Percentiles rank a stretch among this genome's conserved stretches.
These are phyloP conservation scores for Candida nitratophila DNA, from an alignment of 805 yeast genomes.

Conservation along the genomic window DNA sequence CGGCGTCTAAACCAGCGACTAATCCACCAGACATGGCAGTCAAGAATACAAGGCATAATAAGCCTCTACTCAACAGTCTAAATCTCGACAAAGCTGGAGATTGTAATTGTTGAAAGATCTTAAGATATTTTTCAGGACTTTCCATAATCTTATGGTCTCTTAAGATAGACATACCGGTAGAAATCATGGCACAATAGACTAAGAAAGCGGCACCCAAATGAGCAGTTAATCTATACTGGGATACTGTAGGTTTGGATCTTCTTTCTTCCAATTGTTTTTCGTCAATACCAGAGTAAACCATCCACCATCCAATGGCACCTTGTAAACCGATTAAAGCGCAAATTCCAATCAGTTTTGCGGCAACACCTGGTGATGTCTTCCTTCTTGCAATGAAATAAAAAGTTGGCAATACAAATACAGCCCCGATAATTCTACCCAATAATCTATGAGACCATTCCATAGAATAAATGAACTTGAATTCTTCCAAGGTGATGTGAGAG, in stretches of 20 bases:
- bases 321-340: slow-evolving; percentile 81
- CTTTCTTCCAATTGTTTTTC: slow-evolving; percentile 70
- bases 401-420: slow-evolving; percentile 78
- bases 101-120: slow-evolving; percentile 49
- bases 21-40: slow-evolving; percentile 98
- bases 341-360: slow-evolving; percentile 61
- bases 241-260: slow-evolving; percentile 92
- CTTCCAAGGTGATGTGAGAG: slow-evolving; percentile 83
- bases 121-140: slow-evolving; percentile 52
- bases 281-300: slow-evolving; percentile 94
- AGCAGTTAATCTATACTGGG: slow-evolving; percentile 89
- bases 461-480: slow-evolving; percentile 86
- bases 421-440: slow-evolving; percentile 87
- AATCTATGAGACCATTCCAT: slow-evolving; percentile 98
- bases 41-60: slow-evolving; percentile 65
- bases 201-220: slow-evolving; percentile 91
- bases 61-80: slow-evolving; percentile 45
- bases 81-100: slow-evolving; percentile 53
- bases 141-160: slow-evolving; percentile 65
- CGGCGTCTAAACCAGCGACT: slow-evolving; percentile 98
- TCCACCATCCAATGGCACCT: slow-evolving; percentile 99
- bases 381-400: slow-evolving; percentile 65
- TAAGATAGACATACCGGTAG: slow-evolving; percentile 82
- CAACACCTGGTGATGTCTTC: slow-evolving; percentile 60
- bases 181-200: slow-evolving; percentile 81